Evolutionary conservation across 371 early-diverging fungal species (phyloP).

Genomic region (Mortierella sp.): DNA sequence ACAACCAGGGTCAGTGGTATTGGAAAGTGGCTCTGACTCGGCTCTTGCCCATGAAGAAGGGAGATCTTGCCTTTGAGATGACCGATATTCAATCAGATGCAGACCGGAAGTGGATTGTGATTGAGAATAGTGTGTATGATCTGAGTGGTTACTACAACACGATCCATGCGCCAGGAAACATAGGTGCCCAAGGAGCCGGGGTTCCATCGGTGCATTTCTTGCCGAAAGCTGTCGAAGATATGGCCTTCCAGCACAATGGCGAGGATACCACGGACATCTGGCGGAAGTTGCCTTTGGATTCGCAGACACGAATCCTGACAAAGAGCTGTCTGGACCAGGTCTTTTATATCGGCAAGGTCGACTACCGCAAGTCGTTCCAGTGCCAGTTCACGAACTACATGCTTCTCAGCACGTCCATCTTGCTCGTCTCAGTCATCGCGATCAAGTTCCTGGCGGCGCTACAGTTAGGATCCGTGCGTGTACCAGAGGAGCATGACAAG

Average conservation of each 20-base stretch:
- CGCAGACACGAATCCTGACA: slow-evolving; percentile 62
- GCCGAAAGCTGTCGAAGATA: slow-evolving; percentile 56
- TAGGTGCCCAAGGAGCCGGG: slow-evolving; percentile 60
- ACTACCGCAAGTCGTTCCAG: slow-evolving; percentile 82
- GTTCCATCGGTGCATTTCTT: slow-evolving; percentile 56
- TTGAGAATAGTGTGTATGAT: slow-evolving; percentile 73
- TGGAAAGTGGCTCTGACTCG: slow-evolving; percentile 36
- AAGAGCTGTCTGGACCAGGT: slow-evolving; percentile 83
- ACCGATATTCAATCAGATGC: slow-evolving; percentile 34
- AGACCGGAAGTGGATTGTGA: slow-evolving; percentile 70
- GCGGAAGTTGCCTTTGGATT: slow-evolving; percentile 68
- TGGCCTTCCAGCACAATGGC: slow-evolving; percentile 71
- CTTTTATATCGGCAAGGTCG: slow-evolving; percentile 89
- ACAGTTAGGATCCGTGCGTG: slow-evolving; percentile 79
- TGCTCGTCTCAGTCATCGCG: slow-evolving; percentile 86
- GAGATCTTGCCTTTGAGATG: slow-evolving; percentile 59
- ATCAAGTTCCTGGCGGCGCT: slow-evolving; percentile 95
- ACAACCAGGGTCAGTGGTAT: slow-evolving; percentile 49
- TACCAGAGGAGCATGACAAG: slow-evolving; percentile 88
- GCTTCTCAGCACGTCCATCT: slow-evolving; percentile 80
- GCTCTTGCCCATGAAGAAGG: slow-evolving; percentile 56
- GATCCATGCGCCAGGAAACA: slow-evolving; percentile 40
- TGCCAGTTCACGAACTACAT: slow-evolving; percentile 92
- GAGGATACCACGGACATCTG: slow-evolving; percentile 59
- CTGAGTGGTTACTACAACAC: slow-evolving; percentile 61